A percentile compares a stretch with the other conserved stretches of the same genome.
Conservation (phyloP, 2,329 filamentous ascomycete genomes). For the Magnaporthiopsis incrustans region DNA sequence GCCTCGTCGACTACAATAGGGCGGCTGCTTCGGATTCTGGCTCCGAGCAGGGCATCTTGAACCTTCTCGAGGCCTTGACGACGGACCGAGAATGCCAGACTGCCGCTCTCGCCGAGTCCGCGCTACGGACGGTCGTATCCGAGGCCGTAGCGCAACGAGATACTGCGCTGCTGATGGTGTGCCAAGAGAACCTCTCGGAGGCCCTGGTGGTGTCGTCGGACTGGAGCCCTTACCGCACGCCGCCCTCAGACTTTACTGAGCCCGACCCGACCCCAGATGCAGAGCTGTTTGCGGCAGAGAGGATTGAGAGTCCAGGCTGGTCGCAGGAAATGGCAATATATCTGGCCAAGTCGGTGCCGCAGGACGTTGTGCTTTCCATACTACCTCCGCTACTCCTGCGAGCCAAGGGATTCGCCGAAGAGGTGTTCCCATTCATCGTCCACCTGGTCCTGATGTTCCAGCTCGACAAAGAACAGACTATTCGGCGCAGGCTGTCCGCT, state of each 20-base stretch:
- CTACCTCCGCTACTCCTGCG: conserved; percentile 57
- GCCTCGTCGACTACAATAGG: conserved; percentile 40
- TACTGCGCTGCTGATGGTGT: conserved; percentile 39
- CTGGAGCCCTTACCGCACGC: conserved; percentile 48
- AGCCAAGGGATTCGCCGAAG: conserved; percentile 62
- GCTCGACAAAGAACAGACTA: conserved; percentile 48
- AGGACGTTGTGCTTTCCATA: conserved; percentile 61
- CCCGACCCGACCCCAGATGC: conserved; percentile 19
- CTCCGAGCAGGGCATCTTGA: conserved; percentile 58
- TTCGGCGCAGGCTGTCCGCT: conserved; percentile 57
- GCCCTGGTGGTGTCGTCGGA: conserved; percentile 45
- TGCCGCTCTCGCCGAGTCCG: conserved; percentile 53
- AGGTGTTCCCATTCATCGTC: conserved; percentile 73
- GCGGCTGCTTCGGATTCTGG: conserved; percentile 29
- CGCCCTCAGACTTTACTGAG: conserved; percentile 41
- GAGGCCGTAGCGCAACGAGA: conserved; percentile 40
- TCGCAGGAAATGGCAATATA: conserved; percentile 51
- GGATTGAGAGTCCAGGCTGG: conserved; percentile 47
- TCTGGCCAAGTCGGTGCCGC: conserved; percentile 49
- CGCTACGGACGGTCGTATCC: conserved; percentile 48
- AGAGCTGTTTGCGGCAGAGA: conserved; percentile 26
- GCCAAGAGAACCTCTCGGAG: conserved; percentile 42
- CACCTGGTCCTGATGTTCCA: conserved; percentile 72
- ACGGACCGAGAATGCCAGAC: conserved; percentile 46
- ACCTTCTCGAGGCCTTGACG: conserved; percentile 53